A percentile compares a stretch with the other conserved stretches of the same genome.
phyloP scores from a whole-genome alignment of 192 early-diverging fungal species.

The Thamnidium elegans region DNA sequence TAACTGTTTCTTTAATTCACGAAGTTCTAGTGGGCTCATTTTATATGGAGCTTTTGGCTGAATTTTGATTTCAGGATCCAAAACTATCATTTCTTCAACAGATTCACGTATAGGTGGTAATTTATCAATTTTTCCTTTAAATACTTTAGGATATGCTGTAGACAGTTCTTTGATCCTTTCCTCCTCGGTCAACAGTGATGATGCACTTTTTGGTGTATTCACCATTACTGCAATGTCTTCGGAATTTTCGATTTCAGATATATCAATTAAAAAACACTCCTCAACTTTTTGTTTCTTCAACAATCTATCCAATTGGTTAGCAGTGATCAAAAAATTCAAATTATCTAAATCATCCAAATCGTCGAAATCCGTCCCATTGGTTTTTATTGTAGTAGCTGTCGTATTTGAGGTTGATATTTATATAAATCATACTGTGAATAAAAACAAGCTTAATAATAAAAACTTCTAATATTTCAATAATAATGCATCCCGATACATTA shows the following conservation, averaged over 20 bases:
- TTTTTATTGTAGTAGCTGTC: no score
- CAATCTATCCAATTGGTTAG: background rate
- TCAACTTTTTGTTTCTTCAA: background rate
- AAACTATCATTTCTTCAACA: no score
- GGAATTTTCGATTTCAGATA: background rate
- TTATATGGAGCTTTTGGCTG: constrained; percentile 13
- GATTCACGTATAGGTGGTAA: background rate
- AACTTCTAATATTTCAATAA: no score
- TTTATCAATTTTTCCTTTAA: background rate
- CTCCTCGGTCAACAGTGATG: background rate
- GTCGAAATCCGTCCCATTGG: background rate
- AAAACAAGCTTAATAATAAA: no score
- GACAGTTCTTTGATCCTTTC: background rate
- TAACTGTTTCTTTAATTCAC: constrained; percentile 10
- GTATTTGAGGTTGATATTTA: no score
- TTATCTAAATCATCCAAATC: background rate
- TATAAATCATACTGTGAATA: no score
- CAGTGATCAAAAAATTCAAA: background rate
- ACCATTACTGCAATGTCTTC: background rate
- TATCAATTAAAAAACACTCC: background rate
- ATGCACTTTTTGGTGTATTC: background rate
- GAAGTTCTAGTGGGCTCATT: constrained; percentile 13
- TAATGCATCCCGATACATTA: no score
- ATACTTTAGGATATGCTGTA: background rate
- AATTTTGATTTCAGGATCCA: background rate